Conservation (phyloP, 2,329 filamentous ascomycete species). For the Pochonia chlamydosporia region DNA sequence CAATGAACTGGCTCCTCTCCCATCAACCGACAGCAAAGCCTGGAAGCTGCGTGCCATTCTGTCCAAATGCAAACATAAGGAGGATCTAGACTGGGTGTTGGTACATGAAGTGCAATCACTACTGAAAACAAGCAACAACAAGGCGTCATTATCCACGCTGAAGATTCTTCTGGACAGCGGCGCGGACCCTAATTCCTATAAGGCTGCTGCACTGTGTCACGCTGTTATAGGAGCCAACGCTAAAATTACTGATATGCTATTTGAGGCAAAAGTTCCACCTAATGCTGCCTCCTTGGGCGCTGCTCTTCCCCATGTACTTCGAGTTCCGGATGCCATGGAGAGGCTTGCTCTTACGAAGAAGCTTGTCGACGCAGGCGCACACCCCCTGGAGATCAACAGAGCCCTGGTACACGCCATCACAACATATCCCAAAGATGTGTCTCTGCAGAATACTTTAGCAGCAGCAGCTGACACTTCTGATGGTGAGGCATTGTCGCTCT, state of each 20-base stretch:
- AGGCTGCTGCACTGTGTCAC: conserved; percentile 44
- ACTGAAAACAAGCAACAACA: conserved; percentile 28
- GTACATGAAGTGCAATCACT: conserved; percentile 43
- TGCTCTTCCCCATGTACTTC: conserved; percentile 47
- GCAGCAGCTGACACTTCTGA: conserved; percentile 42
- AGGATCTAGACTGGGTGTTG: conserved; percentile 39
- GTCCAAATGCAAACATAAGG: conserved; percentile 34
- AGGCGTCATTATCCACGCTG: conserved; percentile 37
- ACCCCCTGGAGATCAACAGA: conserved; percentile 40
- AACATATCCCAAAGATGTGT: conserved; percentile 40
- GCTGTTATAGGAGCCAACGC: conserved; percentile 42
- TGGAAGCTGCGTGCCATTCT: conserved; percentile 45
- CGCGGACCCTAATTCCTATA: conserved; percentile 49
- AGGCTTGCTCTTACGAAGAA: conserved; percentile 44
- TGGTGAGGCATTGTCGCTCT: conserved; percentile 41
- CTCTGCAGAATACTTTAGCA: conserved; percentile 40
- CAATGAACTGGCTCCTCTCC: conserved; percentile 34
- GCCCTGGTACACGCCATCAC: conserved; percentile 46
- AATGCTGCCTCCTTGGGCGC: conserved; percentile 38
- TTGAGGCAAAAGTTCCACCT: conserved; percentile 30
- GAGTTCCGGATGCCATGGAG: conserved; percentile 44
- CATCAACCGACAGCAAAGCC: conserved; percentile 39
- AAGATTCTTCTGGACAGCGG: conserved; percentile 42
- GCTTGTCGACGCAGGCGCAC: conserved; percentile 44
- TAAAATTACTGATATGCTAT: conserved; percentile 42